These are phyloP conservation scores for Syzygium syzygioides DNA, from an alignment of 441 rosid species.

Conservation along the genomic window DNA sequence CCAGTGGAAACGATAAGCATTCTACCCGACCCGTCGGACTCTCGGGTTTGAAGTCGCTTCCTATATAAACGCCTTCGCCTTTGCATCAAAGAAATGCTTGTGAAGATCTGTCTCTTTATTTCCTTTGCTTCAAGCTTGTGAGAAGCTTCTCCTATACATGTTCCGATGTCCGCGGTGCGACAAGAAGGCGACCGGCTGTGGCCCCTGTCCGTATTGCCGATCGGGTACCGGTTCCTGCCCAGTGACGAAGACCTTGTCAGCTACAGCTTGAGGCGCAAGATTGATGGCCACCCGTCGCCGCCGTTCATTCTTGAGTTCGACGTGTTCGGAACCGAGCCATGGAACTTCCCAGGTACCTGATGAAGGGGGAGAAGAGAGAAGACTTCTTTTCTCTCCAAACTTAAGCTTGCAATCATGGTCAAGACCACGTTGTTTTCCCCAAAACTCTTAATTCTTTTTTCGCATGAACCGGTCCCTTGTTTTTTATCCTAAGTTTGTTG, in stretches of 20 bases:
- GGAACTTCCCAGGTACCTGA: slow-evolving; percentile 34
- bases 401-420: background rate
- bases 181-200: background rate
- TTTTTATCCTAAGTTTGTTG: background rate
- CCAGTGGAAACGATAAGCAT: background rate
- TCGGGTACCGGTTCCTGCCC: slow-evolving; percentile 43
- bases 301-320: slow-evolving; percentile 44
- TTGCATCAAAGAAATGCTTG: background rate
- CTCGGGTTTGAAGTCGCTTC: background rate
- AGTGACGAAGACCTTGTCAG: slow-evolving; percentile 50
- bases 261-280: slow-evolving; percentile 39
- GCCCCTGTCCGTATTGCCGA: slow-evolving; percentile 22
- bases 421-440: background rate
- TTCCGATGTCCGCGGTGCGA: background rate
- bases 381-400: background rate
- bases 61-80: background rate
- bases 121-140: background rate
- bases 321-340: slow-evolving; percentile 42
- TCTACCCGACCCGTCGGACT: background rate
- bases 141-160: background rate
- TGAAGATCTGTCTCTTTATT: background rate
- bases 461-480: background rate
- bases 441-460: background rate
- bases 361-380: background rate
- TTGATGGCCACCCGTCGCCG: slow-evolving; percentile 34